Conservation (phyloP, 148 eudicot genomes). For the Camellia sinensis region DNA sequence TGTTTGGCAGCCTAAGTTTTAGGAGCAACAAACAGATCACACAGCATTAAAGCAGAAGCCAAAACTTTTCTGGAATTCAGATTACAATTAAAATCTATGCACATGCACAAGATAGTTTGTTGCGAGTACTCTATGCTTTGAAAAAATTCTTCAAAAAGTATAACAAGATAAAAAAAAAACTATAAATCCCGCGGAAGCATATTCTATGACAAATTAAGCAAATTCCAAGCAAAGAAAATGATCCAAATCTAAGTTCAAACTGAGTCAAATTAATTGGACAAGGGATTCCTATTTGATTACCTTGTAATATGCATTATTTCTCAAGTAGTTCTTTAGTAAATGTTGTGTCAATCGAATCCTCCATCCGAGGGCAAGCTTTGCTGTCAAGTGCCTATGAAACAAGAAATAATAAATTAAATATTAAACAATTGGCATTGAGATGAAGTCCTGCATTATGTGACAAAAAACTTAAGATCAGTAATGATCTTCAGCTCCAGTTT, state of each 20-base stretch:
- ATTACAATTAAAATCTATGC: not conserved
- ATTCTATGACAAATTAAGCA: constrained; percentile 7
- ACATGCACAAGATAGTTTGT: not conserved
- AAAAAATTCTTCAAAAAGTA: not conserved
- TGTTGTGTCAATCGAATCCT: constrained; percentile 89
- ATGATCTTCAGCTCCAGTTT: not conserved
- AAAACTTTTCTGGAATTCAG: constrained; percentile 12
- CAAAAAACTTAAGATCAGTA: not conserved
- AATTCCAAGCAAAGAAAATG: not conserved
- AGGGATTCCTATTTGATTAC: constrained; percentile 25
- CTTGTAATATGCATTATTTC: constrained; percentile 93
- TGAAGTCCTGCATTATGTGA: not conserved
- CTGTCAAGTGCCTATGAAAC: constrained; percentile 73
- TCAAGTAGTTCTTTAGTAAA: constrained; percentile 73
- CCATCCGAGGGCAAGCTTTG: constrained; percentile 89
- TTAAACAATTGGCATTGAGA: not conserved
- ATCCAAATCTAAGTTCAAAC: constrained; percentile 7
- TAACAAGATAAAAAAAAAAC: not conserved
- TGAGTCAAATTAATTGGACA: not conserved
- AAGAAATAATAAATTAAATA: constrained; percentile 10
- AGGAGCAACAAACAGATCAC: not conserved
- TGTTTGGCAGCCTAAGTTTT: not conserved
- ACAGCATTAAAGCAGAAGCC: constrained; percentile 4
- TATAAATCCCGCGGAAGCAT: not conserved
- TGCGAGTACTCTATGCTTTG: not conserved